phyloP scores from a whole-genome alignment of 768 basidiomycete species.

The Tricholoma furcatifolium region DNA sequence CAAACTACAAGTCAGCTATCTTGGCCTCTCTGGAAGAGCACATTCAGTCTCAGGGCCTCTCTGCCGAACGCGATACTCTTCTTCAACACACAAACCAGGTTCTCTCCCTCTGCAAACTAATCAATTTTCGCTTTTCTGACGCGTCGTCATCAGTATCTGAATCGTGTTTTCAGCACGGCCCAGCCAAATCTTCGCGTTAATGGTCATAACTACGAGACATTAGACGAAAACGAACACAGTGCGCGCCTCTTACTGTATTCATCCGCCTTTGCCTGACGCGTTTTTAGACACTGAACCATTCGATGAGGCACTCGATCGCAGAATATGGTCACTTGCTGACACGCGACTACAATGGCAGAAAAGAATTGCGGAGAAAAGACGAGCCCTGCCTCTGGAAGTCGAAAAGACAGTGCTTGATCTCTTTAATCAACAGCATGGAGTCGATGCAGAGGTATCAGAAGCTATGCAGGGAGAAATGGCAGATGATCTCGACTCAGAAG shows the following conservation, averaged over 20 bases:
- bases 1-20: slow-evolving; percentile 48
- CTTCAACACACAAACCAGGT: slow-evolving; percentile 55
- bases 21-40: slow-evolving; percentile 45
- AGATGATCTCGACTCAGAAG: slow-evolving; percentile 20
- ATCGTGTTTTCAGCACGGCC: slow-evolving; percentile 58
- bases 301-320: slow-evolving; percentile 82
- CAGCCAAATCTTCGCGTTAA: slow-evolving; percentile 78
- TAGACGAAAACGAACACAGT: slow-evolving; percentile 59
- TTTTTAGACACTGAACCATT: slow-evolving; percentile 71
- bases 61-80: slow-evolving; percentile 45
- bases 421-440: slow-evolving; percentile 27
- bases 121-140: slow-evolving; percentile 4
- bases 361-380: slow-evolving; percentile 65
- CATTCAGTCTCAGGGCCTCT: slow-evolving; percentile 36
- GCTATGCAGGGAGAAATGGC: slow-evolving; percentile 6
- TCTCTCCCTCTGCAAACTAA: slow-evolving; percentile 1
- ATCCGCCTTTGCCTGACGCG: neutral
- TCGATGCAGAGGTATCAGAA: slow-evolving; percentile 24
- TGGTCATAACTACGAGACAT: slow-evolving; percentile 70
- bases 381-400: slow-evolving; percentile 57
- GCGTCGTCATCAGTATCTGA: slow-evolving; percentile 48
- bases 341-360: slow-evolving; percentile 76
- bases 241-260: slow-evolving; percentile 2
- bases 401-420: slow-evolving; percentile 32
- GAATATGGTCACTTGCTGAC: slow-evolving; percentile 77